Evolutionary conservation across 306 rosid species (phyloP), one percentile per base, ranked within the genome.

Genomic region (Fagus sylvatica): DNA sequence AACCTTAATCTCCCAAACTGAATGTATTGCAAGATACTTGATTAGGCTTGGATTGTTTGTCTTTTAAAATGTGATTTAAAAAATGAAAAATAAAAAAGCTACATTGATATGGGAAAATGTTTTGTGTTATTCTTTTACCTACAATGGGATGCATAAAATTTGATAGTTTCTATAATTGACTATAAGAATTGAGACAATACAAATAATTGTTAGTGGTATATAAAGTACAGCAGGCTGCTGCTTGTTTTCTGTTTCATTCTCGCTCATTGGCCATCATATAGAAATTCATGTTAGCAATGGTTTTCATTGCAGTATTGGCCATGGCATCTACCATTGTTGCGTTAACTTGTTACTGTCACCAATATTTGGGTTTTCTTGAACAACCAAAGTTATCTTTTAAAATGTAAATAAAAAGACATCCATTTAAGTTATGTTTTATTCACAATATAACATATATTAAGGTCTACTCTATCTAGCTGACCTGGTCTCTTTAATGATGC

Each of bases 401-500:
- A 32, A 43, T 43, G 8, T 8, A 62, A 62, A 15, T 15, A 16
- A 28, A 22, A 43, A 43, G 51, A 62, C 1, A 2, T 62, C 16
- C 2, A 6, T 30, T 30, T 4, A 60, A 60, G 66, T 60, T 30
- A 4, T 60, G 66, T 12, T 60, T 34, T 62, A 2, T 34, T 62
- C 7, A 33, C 12, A 15, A 42, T 62, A 13, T 15, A n/a, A n/a
- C n/a, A 15, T 34, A 22, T 36, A 62, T 62, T 34, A 68, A 7
- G 42, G 32, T 42, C 0, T 42, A 30, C 13, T 2, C 39, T 6
- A 30, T 6, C 34, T 19, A 6, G 41, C 19, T 36, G 8, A 33
- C 69, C 66, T 37, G 28, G 7, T 51, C 41, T 48, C 37, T 16
- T n/a, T 68, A n/a, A 19, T 74, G 72, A 70, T 80, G 85, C 90